Evolutionary conservation across 2,329 filamentous ascomycete species (phyloP).

Genomic region (Pyricularia pennisetigena): DNA sequence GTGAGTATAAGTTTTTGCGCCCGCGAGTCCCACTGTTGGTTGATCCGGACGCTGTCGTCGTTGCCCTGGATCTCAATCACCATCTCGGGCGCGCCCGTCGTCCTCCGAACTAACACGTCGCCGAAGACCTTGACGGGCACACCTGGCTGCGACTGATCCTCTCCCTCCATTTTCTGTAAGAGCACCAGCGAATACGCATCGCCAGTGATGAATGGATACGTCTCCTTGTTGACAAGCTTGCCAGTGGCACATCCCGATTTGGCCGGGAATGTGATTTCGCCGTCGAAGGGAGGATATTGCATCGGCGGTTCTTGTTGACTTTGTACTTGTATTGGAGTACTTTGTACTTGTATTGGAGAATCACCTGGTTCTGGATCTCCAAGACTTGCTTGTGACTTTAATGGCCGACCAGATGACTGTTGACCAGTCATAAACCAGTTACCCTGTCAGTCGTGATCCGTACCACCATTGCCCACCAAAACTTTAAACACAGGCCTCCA

Average conservation of each 20-base stretch:
- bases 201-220: neutral
- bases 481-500: neutral
- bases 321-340: neutral
- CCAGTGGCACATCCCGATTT: neutral
- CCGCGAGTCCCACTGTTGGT: constrained; percentile 20
- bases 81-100: constrained; percentile 24
- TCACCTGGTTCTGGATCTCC: neutral
- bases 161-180: neutral
- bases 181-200: neutral
- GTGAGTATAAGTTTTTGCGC: constrained; percentile 27
- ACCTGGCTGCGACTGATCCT: constrained; percentile 8
- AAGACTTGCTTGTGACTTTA: neutral
- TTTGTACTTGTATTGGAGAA: neutral
- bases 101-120: constrained; percentile 32
- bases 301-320: constrained; percentile 9
- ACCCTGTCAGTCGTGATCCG: neutral
- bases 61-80: constrained; percentile 36
- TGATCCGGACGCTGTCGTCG: constrained; percentile 27
- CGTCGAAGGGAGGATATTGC: constrained; percentile 17
- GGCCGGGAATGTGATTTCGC: constrained; percentile 11
- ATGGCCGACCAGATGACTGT: neutral
- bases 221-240: neutral
- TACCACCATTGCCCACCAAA: neutral
- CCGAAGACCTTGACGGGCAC: constrained; percentile 30
- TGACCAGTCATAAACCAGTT: neutral